These are phyloP conservation scores for Phyllosticta capitalensis DNA, from an alignment of 2,329 filamentous ascomycete species.

Conservation along the genomic window DNA sequence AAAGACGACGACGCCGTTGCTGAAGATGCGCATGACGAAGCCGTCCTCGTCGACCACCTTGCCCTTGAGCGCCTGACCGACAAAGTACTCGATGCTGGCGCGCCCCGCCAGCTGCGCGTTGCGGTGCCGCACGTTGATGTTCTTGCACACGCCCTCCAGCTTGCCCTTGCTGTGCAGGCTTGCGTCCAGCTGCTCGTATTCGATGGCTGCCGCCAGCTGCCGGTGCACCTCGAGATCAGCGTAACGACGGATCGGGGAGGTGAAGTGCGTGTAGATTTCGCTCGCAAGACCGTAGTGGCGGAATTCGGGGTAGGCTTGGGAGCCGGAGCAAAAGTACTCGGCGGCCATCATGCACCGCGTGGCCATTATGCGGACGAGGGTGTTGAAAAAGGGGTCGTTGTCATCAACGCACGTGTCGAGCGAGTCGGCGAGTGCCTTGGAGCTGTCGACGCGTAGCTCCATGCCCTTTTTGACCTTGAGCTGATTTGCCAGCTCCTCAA, in stretches of 20 bases:
- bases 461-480: constrained; percentile 77
- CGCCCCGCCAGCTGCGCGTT: constrained; percentile 94
- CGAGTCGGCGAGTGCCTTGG: constrained; percentile 85
- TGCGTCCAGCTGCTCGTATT: constrained; percentile 78
- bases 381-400: constrained; percentile 92
- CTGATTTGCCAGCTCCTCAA: constrained; percentile 87
- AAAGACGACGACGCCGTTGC: constrained; percentile 93
- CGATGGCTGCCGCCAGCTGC: constrained; percentile 90
- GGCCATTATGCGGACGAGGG: constrained; percentile 90
- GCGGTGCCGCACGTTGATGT: constrained; percentile 94
- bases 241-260: constrained; percentile 91
- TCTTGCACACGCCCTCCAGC: constrained; percentile 90
- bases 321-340: constrained; percentile 94
- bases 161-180: constrained; percentile 72
- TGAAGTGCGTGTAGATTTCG: constrained; percentile 98
- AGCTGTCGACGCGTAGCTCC: constrained; percentile 74
- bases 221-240: constrained; percentile 92
- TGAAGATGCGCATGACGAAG: constrained; percentile 95
- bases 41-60: constrained; percentile 71
- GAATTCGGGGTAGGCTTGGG: constrained; percentile 88
- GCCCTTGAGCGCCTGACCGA: constrained; percentile 87
- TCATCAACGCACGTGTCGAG: constrained; percentile 76
- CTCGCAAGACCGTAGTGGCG: constrained; percentile 93
- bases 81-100: constrained; percentile 94
- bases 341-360: constrained; percentile 99